Base-by-base conservation (phyloP, 2,329 filamentous ascomycete species). In the Epichloe coenophiala region DNA sequence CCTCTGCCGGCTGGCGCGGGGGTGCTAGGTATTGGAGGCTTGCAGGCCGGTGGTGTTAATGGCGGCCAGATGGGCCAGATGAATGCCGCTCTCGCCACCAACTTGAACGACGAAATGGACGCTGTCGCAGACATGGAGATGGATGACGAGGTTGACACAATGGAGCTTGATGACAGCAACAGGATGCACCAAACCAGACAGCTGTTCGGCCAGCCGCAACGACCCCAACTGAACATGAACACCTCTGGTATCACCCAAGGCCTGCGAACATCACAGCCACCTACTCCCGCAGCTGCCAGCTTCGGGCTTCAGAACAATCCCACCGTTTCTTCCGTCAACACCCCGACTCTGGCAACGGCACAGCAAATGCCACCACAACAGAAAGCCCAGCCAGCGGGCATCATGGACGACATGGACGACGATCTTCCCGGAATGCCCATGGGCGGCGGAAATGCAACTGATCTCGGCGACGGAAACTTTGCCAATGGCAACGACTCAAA, bases 271-370 rank as follows among this genome's bases (percentile, higher is more conserved):
- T 94, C 90, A 4, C 88, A 89, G 56, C 91, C 90, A 1, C 82
- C 86, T 4, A 96, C 91, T 0, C 91, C 91, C 2, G 83, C 84
- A 35, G 76, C 87, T 27, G 79, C 84, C 45, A 82, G 77, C 59
- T 88, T 91, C 61, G 83, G 83, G 47, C 81, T 95, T 57, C 85
- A 89, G 64, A 88, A 95, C 65, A 96, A 96, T 65, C 91, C 91
- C 15, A 96, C 90, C 1, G 91, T 97, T 17, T 98, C 93, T 3
- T 96, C 90, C 3, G 91, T 96, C 50, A 97, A 96, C 66, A 97
- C 91, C 0, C 91, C 91, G 0, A 95, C 90, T 0, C 76, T 97
- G 52, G 86, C 85, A 53, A 88, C 88, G 1, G 84, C 89, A 56
- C 83, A 86, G 37, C 84, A 88, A 36, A 84, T 88, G 59, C 80